Conservation (phyloP, 2,329 filamentous ascomycete species). For the Arachnomyces sp. region DNA sequence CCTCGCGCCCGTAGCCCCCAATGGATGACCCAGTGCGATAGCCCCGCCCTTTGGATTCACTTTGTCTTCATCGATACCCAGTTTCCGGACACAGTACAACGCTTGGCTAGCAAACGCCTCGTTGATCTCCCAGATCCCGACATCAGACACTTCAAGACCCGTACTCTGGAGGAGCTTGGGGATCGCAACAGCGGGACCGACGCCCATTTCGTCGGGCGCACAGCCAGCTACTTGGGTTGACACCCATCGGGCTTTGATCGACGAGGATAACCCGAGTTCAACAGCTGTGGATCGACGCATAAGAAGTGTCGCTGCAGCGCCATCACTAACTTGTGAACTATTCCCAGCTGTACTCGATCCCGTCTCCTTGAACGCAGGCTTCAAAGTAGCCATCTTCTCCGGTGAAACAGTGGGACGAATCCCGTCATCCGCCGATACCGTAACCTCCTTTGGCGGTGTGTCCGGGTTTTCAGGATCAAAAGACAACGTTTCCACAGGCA, state of each 20-base stretch:
- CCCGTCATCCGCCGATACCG: constrained; percentile 72
- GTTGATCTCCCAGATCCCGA: constrained; percentile 89
- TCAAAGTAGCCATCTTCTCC: constrained; percentile 69
- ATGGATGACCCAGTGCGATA: constrained; percentile 86
- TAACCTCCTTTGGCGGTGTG: constrained; percentile 51
- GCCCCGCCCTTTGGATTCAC: constrained; percentile 91
- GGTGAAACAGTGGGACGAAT: constrained; percentile 61
- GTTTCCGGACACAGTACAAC: constrained; percentile 61
- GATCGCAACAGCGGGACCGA: constrained; percentile 80
- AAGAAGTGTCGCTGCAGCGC: constrained; percentile 73
- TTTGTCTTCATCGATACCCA: constrained; percentile 53
- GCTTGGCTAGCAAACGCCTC: constrained; percentile 64
- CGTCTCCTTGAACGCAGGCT: constrained; percentile 72
- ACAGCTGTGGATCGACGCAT: constrained; percentile 77
- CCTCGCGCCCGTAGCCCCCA: constrained; percentile 79
- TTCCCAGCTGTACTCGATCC: constrained; percentile 82
- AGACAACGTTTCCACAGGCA: constrained; percentile 66
- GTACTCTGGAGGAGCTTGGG: constrained; percentile 67
- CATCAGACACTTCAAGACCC: constrained; percentile 59
- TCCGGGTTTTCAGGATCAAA: constrained; percentile 57
- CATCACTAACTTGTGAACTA: constrained; percentile 76
- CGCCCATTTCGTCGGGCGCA: constrained; percentile 85
- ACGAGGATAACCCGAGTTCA: constrained; percentile 59
- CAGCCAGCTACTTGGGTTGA: constrained; percentile 69
- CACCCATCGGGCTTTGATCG: constrained; percentile 77